Conservation (phyloP, 352 stramenopile genomes). For the Paralagenidium karlingii region DNA sequence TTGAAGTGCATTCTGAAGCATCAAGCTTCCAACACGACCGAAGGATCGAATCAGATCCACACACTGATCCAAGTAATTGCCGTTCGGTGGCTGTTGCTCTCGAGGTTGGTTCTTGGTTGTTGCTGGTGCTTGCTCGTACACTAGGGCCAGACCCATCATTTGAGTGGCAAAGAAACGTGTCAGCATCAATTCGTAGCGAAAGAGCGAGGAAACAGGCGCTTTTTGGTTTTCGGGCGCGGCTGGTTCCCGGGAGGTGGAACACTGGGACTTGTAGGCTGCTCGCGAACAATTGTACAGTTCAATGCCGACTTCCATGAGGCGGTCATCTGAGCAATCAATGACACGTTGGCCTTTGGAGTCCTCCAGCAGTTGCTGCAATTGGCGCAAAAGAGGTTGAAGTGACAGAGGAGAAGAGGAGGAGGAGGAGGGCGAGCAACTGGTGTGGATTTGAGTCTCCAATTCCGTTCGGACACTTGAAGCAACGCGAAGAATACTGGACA, state of each 20-base stretch:
- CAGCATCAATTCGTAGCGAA: conserved; percentile 12
- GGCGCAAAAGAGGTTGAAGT: too few relatives aligned
- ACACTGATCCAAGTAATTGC: conserved; percentile 37
- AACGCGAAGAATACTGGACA: too few relatives aligned
- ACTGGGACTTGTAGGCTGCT: conserved; percentile 14
- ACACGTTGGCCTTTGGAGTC: too few relatives aligned
- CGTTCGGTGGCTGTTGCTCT: conserved; percentile 5
- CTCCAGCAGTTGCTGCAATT: too few relatives aligned
- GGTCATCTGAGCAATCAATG: conserved; percentile 10
- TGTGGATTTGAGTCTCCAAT: too few relatives aligned
- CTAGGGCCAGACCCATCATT: conserved; percentile 42
- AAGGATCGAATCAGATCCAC: conserved; percentile 64
- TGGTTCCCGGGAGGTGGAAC: too few relatives aligned
- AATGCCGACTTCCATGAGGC: conserved; percentile 47
- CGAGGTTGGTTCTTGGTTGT: not conserved
- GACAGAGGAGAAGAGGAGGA: too few relatives aligned
- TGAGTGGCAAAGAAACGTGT: conserved; percentile 44
- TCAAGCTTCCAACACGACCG: conserved; percentile 43
- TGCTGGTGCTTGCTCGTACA: conserved; percentile 13
- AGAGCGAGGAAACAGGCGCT: not conserved
- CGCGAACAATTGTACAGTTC: conserved; percentile 58
- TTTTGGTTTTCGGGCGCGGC: conserved; percentile 4
- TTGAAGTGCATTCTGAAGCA: conserved; percentile 35
- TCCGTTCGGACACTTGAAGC: too few relatives aligned
- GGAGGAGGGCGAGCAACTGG: too few relatives aligned